Evolutionary conservation across 2,329 filamentous ascomycete genomes (phyloP).

Genomic region (Penicillium sp.): DNA sequence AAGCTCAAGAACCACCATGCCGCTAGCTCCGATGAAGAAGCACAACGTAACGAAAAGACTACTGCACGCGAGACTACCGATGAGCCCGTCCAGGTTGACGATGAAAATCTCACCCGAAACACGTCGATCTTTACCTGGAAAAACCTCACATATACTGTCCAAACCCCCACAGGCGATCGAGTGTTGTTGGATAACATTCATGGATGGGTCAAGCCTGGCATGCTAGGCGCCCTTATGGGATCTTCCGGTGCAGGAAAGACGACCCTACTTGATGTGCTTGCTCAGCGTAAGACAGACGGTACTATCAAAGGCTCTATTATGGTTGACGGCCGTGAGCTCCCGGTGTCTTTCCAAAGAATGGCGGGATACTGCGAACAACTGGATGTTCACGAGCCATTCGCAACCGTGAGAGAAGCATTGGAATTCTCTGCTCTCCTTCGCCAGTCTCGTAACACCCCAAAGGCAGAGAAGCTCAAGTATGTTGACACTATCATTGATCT

Average conservation of each 20-base stretch:
- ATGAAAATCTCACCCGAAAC: conserved; percentile 55
- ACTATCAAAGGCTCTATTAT: conserved; percentile 63
- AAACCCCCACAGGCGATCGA: conserved; percentile 53
- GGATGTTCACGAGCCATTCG: conserved; percentile 65
- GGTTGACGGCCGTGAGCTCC: conserved; percentile 61
- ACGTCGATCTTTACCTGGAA: conserved; percentile 71
- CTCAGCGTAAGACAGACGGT: conserved; percentile 65
- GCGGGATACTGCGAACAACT: conserved; percentile 68
- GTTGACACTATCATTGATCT: conserved; percentile 63
- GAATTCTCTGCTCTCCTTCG: conserved; percentile 65
- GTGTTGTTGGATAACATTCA: conserved; percentile 65
- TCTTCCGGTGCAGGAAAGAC: conserved; percentile 74
- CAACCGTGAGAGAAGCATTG: conserved; percentile 63
- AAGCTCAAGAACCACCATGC: conserved; percentile 44
- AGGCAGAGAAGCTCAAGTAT: conserved; percentile 60
- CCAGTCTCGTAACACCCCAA: conserved; percentile 52
- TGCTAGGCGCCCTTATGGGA: conserved; percentile 74
- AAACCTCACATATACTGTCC: conserved; percentile 68
- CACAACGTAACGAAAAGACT: conserved; percentile 1
- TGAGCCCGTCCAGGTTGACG: conserved; percentile 16
- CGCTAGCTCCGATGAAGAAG: conserved; percentile 21
- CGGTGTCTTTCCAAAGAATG: conserved; percentile 61
- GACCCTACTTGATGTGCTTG: conserved; percentile 70
- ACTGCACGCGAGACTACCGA: conserved; percentile 8
- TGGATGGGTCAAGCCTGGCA: conserved; percentile 73